Evolutionary conservation across 345 rosid species (phyloP), one percentile per base, ranked within the genome.

Genomic region (Eucalyptus cloeziana): DNA sequence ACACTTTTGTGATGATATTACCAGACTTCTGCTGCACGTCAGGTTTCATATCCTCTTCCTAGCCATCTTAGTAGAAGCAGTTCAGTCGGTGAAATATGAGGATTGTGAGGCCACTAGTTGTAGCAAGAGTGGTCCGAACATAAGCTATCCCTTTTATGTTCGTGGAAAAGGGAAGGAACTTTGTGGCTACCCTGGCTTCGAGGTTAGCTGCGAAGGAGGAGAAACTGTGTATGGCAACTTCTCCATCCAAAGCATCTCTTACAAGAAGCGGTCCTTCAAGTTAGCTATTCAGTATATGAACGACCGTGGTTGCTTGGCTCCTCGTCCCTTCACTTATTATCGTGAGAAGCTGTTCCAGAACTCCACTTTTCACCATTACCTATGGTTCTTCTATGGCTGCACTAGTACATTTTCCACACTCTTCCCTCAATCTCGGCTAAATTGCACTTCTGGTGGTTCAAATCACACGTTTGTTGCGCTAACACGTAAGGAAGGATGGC

Each of bases 221-320:
- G 19, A 40, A 5, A 33, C 44, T 21, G 31, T 56, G 44, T 86
- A 49, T 10, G 64, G 0, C 40, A 56, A 56, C 45, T 86, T 30
- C 87, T 33, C 44, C 60, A 25, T 86, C 13, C 64, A 1, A 86
- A 51, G 44, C 87, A 51, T 86, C 64, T 86, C 62, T 56, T 86
- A 86, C 0, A 2, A 56, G 27, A 31, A 33, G 5, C 11, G 1
- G 6, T 50, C 64, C 30, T 33, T 86, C 44, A 5, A 51, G 9
- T 31, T 86, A 31, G 5, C 10, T 0, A 11, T 24, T 56, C 15
- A 0, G 16, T 3, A 51, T 2, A 56, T 14, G 43, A 50, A n/a
- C 6, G 0, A 19, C 44, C 0, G 9, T 1, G 8, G 25, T 51
- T 86, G 87, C 52, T 31, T 24, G 14, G 30, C 1, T 21, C 13